Percentiles rank a stretch among this genome's conserved stretches.
Evolutionary conservation across 2,329 filamentous ascomycete species (phyloP).

Genomic region (Sclerotinia nivalis): DNA sequence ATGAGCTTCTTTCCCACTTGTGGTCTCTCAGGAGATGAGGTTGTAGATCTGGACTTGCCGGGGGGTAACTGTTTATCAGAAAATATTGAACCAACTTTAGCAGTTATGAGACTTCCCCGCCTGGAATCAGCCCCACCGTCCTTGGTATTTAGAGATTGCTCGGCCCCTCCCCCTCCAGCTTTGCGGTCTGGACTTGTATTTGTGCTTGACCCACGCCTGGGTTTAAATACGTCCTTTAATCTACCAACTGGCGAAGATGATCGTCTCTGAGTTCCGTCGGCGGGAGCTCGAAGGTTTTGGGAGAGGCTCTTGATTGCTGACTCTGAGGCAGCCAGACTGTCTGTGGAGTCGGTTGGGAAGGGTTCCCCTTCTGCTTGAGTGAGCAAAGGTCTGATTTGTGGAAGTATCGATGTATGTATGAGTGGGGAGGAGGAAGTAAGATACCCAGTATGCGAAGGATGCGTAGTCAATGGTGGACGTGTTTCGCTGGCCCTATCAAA

Average conservation of each 20-base stretch:
- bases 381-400: constrained; percentile 43
- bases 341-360: constrained; percentile 36
- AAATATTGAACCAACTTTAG: constrained; percentile 38
- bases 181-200: constrained; percentile 50
- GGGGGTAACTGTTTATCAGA: constrained; percentile 34
- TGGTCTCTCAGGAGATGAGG: constrained; percentile 38
- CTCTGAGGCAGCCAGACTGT: constrained; percentile 37
- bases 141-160: constrained; percentile 28
- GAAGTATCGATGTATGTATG: constrained; percentile 58
- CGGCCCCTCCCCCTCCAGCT: constrained; percentile 29
- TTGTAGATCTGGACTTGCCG: constrained; percentile 25
- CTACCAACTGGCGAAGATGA: constrained; percentile 70
- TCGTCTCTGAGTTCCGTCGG: constrained; percentile 52
- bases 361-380: constrained; percentile 41
- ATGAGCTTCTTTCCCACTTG: constrained; percentile 32
- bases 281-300: constrained; percentile 46
- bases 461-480: constrained; percentile 52
- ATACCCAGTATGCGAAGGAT: constrained; percentile 67
- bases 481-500: constrained; percentile 23
- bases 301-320: constrained; percentile 42
- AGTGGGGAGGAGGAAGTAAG: constrained; percentile 69
- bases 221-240: constrained; percentile 69
- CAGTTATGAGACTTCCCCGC: constrained; percentile 37
- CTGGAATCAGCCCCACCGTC: constrained; percentile 31
- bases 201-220: constrained; percentile 44